Conservation (phyloP, 306 rosid species). For the Prunus mira region DNA sequence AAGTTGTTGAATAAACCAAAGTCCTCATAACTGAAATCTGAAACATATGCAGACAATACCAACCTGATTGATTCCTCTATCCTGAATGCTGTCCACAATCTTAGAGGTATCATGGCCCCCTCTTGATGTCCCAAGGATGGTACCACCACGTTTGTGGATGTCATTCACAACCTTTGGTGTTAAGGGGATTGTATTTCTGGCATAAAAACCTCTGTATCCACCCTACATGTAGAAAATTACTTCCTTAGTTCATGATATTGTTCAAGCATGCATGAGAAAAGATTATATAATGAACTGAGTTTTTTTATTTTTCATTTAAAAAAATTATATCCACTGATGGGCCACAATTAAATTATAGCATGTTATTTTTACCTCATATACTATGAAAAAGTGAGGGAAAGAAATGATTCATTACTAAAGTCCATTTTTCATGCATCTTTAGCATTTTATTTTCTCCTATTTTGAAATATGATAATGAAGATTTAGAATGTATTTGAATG, state of each 20-base stretch:
- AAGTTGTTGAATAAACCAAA: not conserved
- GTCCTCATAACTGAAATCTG: not conserved
- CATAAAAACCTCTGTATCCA: constrained; percentile 55
- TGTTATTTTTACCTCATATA: not conserved
- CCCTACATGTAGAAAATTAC: constrained; percentile 32
- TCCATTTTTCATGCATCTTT: not conserved
- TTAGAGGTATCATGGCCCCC: constrained; percentile 49
- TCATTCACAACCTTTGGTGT: constrained; percentile 51
- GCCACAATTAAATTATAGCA: not conserved
- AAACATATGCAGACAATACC: not conserved
- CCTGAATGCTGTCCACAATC: constrained; percentile 58
- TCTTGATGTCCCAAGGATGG: constrained; percentile 54
- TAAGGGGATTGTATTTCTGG: constrained; percentile 42
- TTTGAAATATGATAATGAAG: not conserved
- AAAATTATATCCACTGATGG: not conserved
- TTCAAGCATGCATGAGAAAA: not conserved
- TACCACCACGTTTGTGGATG: constrained; percentile 65
- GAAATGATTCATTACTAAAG: not conserved
- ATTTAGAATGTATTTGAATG: not conserved
- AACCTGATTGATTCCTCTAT: constrained; percentile 58
- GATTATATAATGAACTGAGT: not conserved
- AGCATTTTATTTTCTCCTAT: not conserved
- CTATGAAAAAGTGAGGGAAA: not conserved
- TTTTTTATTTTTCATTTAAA: not conserved
- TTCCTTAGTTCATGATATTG: not conserved